Base-by-base conservation (phyloP, 192 early-diverging fungal species). In the Coemansia asiatica region DNA sequence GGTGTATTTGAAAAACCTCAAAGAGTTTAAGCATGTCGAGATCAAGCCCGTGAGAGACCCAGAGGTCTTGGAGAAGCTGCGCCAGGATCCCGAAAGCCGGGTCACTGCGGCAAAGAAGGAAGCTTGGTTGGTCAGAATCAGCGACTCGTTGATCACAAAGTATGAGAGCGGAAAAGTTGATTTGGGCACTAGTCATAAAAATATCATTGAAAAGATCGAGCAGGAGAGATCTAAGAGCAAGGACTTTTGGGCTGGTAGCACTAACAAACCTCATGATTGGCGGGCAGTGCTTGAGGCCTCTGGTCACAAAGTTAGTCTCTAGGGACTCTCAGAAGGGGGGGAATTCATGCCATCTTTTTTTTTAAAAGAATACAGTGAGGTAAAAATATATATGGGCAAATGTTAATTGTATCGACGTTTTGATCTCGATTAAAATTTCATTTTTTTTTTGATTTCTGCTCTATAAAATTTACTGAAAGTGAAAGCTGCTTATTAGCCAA, bases 231-330 rank as follows among this genome's bases (percentile, higher is more conserved):
- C 59, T 12, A 70, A 67, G 56, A 82, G 75, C 68, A 82, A 68
- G 56, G 71, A 66, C 21, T 82, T 82, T 53, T 82, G 80, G 80
- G 48, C 69, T 23, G 80, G 80, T 56, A 70, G 64, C 25, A 58
- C 67, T 7, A 82, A 82, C 40, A 60, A 35, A 9, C 80, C 80
- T 18, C 68, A 77, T 44, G 75, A 82, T 65, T 82, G 80, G 80
- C 69, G 55, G 54, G 60, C 71, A 1, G 59, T 66, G 23, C 51
- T 74, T 21, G 60, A 74, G 46, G 67, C 56, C 3, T 50, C 64
- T 19, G 74, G 69, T 16, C 54, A 57, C 15, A 73, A 67, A 28
- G 55, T 51, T 6, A 61, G 36, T 51, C 58, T 68, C 15, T 68
- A 66, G 50, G 55, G 6, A n/a, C 28, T 6, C 23, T 35, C 16